Conservation (phyloP, 1,284 basidiomycete species). For the Vanrija sp. region DNA sequence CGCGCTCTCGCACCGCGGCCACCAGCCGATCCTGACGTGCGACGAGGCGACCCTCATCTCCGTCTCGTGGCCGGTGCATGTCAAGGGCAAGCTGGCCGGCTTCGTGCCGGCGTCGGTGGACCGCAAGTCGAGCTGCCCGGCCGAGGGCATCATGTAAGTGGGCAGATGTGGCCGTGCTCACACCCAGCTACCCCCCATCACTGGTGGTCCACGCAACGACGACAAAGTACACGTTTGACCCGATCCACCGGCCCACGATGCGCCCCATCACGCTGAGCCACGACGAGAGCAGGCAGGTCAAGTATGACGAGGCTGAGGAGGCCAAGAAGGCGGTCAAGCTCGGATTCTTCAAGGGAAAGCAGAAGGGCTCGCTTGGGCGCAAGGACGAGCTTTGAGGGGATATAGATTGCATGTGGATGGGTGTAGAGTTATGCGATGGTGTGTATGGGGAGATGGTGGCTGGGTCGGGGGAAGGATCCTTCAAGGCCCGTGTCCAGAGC, state of each 20-base stretch:
- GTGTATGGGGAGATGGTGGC: too few relatives aligned
- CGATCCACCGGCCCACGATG: slow-evolving; percentile 39
- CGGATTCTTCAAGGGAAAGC: slow-evolving; percentile 37
- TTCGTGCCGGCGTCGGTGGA: slow-evolving; percentile 26
- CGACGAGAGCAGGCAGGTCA: slow-evolving; percentile 33
- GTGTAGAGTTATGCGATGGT: too few relatives aligned
- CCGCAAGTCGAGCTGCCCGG: slow-evolving; percentile 33
- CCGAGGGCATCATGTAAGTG: slow-evolving; percentile 42
- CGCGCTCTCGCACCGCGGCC: slow-evolving; percentile 24
- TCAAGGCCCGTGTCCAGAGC: too few relatives aligned
- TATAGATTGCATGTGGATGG: too few relatives aligned
- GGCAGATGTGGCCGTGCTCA: neutral
- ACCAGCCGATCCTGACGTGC: slow-evolving; percentile 32
- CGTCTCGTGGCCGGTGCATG: slow-evolving; percentile 38
- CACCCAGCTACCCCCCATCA: slow-evolving; percentile 35
- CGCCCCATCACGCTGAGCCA: slow-evolving; percentile 39
- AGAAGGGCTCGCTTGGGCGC: slow-evolving; percentile 20
- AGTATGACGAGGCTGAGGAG: slow-evolving; percentile 17
- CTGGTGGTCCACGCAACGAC: slow-evolving; percentile 19
- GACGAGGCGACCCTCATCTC: slow-evolving; percentile 31
- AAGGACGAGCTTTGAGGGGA: slow-evolving; percentile 31
- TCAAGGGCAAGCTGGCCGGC: slow-evolving; percentile 30
- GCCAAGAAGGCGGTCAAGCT: slow-evolving; percentile 28
- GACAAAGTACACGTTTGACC: slow-evolving; percentile 38
- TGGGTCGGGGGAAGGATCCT: too few relatives aligned